These are phyloP conservation scores for Schwanniomyces vanrijiae DNA, from an alignment of 805 yeast species.

Conservation along the genomic window DNA sequence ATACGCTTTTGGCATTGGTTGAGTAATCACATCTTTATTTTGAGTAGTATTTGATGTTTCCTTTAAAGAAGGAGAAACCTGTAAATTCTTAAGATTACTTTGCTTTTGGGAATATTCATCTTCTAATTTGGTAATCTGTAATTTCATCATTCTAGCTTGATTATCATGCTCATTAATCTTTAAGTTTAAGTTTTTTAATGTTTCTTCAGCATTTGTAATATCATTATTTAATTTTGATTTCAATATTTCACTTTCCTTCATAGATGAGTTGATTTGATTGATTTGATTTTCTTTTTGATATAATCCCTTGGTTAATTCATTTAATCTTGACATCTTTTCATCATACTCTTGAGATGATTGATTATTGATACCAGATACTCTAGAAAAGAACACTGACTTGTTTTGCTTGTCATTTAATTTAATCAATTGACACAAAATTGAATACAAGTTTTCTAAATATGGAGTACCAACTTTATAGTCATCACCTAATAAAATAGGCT, in stretches of 20 bases:
- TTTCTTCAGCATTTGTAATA: constrained; percentile 17
- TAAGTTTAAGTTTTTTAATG: constrained; percentile 14
- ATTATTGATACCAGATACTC: constrained; percentile 14
- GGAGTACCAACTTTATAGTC: constrained; percentile 86
- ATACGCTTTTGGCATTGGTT: background rate
- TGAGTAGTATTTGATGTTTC: background rate
- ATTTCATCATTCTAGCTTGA: background rate
- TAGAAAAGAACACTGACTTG: constrained; percentile 29
- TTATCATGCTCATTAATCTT: constrained; percentile 14
- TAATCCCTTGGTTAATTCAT: constrained; percentile 19
- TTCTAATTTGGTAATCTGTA: background rate
- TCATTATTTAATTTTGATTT: constrained; percentile 23
- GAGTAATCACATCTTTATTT: background rate
- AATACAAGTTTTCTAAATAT: constrained; percentile 82
- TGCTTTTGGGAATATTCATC: background rate
- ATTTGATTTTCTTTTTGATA: constrained; percentile 14
- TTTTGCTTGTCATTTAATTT: constrained; percentile 38
- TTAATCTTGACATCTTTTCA: constrained; percentile 17
- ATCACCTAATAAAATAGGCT: constrained; percentile 88
- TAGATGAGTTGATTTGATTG: constrained; percentile 14
- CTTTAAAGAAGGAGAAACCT: background rate
- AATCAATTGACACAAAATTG: constrained; percentile 66
- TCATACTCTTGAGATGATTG: constrained; percentile 14
- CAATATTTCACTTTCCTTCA: constrained; percentile 18
- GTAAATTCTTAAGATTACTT: background rate